Percentiles rank a stretch among this genome's conserved stretches.
These are phyloP conservation scores for Calendula officinalis DNA, from an alignment of 129 eudicot genomes.

Conservation along the genomic window DNA sequence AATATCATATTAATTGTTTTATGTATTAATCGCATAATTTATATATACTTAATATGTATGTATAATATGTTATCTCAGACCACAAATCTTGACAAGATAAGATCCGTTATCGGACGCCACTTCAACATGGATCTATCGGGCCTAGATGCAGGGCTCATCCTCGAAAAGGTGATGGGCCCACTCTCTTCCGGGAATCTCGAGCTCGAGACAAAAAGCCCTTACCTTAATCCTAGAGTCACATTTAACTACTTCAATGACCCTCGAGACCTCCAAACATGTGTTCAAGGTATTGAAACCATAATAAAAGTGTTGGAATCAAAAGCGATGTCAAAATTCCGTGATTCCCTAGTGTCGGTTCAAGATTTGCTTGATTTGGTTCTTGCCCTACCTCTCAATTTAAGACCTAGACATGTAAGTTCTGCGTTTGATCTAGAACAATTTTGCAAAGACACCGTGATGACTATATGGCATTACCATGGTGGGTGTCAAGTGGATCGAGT, in stretches of 20 bases:
- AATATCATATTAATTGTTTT: background rate
- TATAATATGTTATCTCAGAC: conserved; percentile 11
- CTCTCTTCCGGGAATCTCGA: conserved; percentile 53
- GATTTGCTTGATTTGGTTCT: conserved; percentile 35
- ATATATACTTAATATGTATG: background rate
- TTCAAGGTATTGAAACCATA: conserved; percentile 61
- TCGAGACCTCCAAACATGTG: conserved; percentile 65
- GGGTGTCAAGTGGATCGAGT: conserved; percentile 81
- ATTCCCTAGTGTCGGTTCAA: conserved; percentile 41
- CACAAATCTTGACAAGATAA: conserved; percentile 8
- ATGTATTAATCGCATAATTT: background rate
- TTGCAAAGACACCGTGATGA: conserved; percentile 83
- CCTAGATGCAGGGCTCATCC: conserved; percentile 54
- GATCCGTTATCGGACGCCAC: background rate
- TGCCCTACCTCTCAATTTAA: conserved; percentile 53
- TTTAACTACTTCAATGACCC: conserved; percentile 73
- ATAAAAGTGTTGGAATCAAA: conserved; percentile 53
- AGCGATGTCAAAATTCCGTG: conserved; percentile 44
- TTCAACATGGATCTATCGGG: conserved; percentile 24
- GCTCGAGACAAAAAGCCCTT: conserved; percentile 48
- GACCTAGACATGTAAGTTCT: conserved; percentile 37
- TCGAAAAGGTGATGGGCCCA: conserved; percentile 72
- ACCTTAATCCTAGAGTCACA: conserved; percentile 66
- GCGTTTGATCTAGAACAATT: conserved; percentile 43
- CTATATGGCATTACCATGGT: conserved; percentile 98